These are phyloP conservation scores for Sphaerulina musiva DNA, from an alignment of 2,329 filamentous ascomycete species.

Conservation along the genomic window DNA sequence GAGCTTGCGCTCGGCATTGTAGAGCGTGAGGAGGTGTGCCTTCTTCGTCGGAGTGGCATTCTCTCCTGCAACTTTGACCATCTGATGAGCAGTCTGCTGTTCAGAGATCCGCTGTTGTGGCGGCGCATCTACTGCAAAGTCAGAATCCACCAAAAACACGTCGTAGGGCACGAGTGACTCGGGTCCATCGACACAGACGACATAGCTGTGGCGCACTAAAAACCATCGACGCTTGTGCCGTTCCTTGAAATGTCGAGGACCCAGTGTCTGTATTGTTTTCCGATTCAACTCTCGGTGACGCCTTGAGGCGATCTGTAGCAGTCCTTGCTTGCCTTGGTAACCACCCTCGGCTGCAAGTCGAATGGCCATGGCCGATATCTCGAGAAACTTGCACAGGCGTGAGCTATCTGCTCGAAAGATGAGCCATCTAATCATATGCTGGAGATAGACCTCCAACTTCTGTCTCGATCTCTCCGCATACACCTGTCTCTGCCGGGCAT, in stretches of 20 bases:
- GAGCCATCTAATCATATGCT: conserved; percentile 90
- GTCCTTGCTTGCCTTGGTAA: conserved; percentile 96
- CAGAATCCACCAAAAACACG: conserved; percentile 90
- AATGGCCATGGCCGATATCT: conserved; percentile 88
- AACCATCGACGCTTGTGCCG: conserved; percentile 95
- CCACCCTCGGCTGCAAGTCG: conserved; percentile 90
- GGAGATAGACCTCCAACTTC: conserved; percentile 81
- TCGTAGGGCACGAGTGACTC: conserved; percentile 99
- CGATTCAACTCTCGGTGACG: conserved; percentile 47
- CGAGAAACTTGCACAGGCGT: conserved; percentile 88
- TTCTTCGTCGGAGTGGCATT: conserved; percentile 50
- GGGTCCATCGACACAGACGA: conserved; percentile 96
- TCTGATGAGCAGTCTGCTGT: conserved; percentile 53
- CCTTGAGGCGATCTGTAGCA: conserved; percentile 81
- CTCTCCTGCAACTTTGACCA: conserved; percentile 57
- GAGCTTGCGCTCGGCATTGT: conserved; percentile 85
- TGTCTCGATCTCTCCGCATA: conserved; percentile 79
- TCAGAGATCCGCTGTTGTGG: conserved; percentile 51
- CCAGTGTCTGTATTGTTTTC: conserved; percentile 21
- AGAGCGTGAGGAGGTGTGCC: conserved; percentile 85
- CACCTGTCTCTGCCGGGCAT: conserved; percentile 38
- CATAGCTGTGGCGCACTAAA: conserved; percentile 91
- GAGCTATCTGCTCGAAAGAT: conserved; percentile 97
- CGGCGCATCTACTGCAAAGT: conserved; percentile 68
- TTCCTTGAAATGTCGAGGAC: conserved; percentile 66